A percentile compares a stretch with the other conserved stretches of the same genome.
Evolutionary conservation across 352 stramenopile genomes (phyloP).

Genomic region (Pythium folliculosum): DNA sequence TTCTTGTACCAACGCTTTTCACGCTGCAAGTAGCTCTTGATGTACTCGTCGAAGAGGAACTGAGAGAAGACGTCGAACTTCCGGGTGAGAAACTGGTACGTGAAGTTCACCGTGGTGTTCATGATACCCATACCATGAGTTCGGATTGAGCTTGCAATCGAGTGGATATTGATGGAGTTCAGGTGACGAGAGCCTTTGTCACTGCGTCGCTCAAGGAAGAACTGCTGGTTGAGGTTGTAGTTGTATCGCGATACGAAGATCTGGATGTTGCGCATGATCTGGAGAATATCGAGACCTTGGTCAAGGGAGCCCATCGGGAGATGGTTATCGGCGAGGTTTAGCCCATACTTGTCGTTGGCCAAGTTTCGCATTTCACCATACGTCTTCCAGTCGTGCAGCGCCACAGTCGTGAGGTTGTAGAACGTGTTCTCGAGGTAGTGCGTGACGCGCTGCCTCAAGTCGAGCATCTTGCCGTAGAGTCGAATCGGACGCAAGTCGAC

Average conservation of each 20-base stretch:
- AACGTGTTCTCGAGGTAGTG: conserved; percentile 95
- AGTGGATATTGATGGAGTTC: conserved; percentile 93
- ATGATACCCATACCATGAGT: conserved; percentile 96
- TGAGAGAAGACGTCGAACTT: conserved; percentile 92
- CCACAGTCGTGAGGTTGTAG: conserved; percentile 94
- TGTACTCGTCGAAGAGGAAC: conserved; percentile 94
- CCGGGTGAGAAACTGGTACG: conserved; percentile 93
- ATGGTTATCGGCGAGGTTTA: conserved; percentile 90
- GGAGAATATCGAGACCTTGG: conserved; percentile 92
- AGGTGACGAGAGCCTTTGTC: conserved; percentile 92
- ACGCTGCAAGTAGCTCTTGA: conserved; percentile 92
- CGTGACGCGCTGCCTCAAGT: conserved; percentile 86
- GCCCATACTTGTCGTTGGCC: conserved; percentile 91
- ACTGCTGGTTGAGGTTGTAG: conserved; percentile 96
- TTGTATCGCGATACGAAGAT: conserved; percentile 91
- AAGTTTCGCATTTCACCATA: conserved; percentile 94
- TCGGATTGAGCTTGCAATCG: conserved; percentile 88
- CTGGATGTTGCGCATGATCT: conserved; percentile 96
- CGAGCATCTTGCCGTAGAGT: conserved; percentile 86
- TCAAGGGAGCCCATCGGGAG: conserved; percentile 93
- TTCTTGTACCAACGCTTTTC: conserved; percentile 94
- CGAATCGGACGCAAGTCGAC: conserved; percentile 86
- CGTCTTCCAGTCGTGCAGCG: conserved; percentile 95
- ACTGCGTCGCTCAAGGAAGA: conserved; percentile 92
- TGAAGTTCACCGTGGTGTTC: conserved; percentile 95